Evolutionary conservation across 2,329 filamentous ascomycete species (phyloP), one percentile per base, ranked within the genome.

Genomic region (Cladobotryum mycophilum): DNA sequence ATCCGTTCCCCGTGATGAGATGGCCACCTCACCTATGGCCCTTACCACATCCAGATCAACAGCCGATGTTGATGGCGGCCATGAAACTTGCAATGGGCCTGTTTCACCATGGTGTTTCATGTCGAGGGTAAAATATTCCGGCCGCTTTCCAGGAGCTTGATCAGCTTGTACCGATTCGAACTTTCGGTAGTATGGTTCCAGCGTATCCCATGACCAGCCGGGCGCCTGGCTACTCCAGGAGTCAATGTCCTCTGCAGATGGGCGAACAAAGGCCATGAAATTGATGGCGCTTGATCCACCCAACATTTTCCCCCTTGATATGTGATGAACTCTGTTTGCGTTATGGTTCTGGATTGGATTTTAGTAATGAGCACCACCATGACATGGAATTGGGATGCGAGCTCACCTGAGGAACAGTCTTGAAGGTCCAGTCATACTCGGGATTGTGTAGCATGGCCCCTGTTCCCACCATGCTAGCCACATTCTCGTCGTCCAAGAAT

Each of bases 201-300:
- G 30, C 6, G 17, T 14, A n/a, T 22, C 40, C 40, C 40, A 49
- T 14, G 25, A 35, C 47, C 47, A 49, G 14, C 47, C 40, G 11
- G 38, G 25, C 7, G 34, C 34, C 15, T 43, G 38, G 4, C 33
- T 18, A 15, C 17, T 30, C 47, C 47, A 49, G 17, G 18, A 13
- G 14, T 49, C 38, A 15, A 37, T 41, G n/a, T 45, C 42, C 4
- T n/a, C 41, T 18, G 22, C 15, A 3, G 41, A 35, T 11, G 13
- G 40, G 15, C 13, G 42, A n/a, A 15, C 15, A 12, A 17, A 44
- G 25, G 43, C 43, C 36, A 50, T 18, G 9, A 45, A 45, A 11
- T 50, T 50, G n/a, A 50, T 45, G 13, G 20, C 42, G 14, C 41
- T 45, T 17, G n/a, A 45, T 5, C 48, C 48, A 15, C 48, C 48